Base-by-base conservation (phyloP, 352 stramenopile species). In the Phytophthora foliorum region DNA sequence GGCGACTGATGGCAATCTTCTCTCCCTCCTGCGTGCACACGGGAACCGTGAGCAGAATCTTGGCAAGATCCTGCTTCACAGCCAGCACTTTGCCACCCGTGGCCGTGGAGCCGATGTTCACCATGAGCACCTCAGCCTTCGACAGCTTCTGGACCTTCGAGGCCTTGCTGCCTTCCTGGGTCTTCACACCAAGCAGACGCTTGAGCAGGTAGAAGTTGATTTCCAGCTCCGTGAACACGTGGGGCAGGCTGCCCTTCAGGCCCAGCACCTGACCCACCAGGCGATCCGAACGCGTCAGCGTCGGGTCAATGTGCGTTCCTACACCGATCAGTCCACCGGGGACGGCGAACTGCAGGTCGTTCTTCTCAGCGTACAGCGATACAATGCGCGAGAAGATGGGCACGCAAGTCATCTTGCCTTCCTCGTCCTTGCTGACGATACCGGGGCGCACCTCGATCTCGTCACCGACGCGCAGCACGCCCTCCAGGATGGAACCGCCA, bases 121-220 rank as follows among this genome's bases (percentile, higher is more conserved):
- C 97, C 97, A 99, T 99, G 42, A 99, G 90, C 81, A 99, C 98
- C 84, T 99, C 98, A 51, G 92, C 90, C 87, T 99, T 99, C 46
- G 93, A 93, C 19, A 99, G 88, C 86, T 99, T 99, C 84, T 99
- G 93, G 58, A 99, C 97, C 87, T 99, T 99, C 61, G 94, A 98
- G 63, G 99, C 97, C 86, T 99, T 99, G 69, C 97, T 98, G 54
- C 98, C 97, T 76, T 99, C 98, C 63, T 97, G 94, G 45, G 98
- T 99, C 87, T 99, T 99, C 42, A 99, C 98, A 67, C 98, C 98
- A 52, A 99, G 88, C 67, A 99, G 82, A 65, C 98, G 91, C 80
- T 98, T 94, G n/a, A 99, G 89, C 54, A 99, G 78, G 83, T 99
- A 99, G 77, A 99, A 99, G 65, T 97, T 99, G 77, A 99, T 99